Evolutionary conservation across 2,329 filamentous ascomycete genomes (phyloP).

Genomic region (Aureobasidium zeae): DNA sequence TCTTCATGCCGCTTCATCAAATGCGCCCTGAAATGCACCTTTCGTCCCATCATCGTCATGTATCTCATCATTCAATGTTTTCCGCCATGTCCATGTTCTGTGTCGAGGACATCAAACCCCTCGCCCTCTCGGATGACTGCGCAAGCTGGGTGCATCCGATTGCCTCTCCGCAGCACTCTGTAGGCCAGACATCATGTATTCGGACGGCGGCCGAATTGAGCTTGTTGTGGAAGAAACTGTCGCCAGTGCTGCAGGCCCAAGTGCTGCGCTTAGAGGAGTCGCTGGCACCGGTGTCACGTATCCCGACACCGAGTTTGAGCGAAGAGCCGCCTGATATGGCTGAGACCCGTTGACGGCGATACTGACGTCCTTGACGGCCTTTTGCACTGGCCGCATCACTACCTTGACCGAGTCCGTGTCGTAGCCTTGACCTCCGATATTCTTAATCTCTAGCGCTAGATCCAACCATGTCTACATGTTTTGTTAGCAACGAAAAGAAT

Average conservation of each 20-base stretch:
- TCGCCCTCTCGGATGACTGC: constrained; percentile 4
- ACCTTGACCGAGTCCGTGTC: constrained; percentile 57
- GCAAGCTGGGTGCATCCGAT: constrained; percentile 9
- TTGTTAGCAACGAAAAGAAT: constrained; percentile 16
- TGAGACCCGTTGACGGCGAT: constrained; percentile 59
- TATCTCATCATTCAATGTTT: not conserved
- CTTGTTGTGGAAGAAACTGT: constrained; percentile 63
- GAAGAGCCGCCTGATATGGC: constrained; percentile 42
- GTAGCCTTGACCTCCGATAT: constrained; percentile 27
- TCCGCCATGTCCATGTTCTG: not conserved
- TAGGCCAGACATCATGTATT: constrained; percentile 8
- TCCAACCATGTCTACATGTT: constrained; percentile 53
- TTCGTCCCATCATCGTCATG: constrained; percentile 8
- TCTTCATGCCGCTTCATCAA: not conserved
- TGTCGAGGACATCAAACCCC: not conserved
- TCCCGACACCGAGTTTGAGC: constrained; percentile 23
- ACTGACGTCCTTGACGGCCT: constrained; percentile 70
- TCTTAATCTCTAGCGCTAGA: constrained; percentile 53
- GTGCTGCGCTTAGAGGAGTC: constrained; percentile 78
- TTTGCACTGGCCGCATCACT: constrained; percentile 71
- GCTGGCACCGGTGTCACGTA: constrained; percentile 59
- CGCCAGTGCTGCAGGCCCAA: constrained; percentile 83
- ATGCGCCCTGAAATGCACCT: constrained; percentile 12
- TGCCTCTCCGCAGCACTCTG: constrained; percentile 6
- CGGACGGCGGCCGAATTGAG: constrained; percentile 1